Evolutionary conservation across 208 protist species (phyloP).

Genomic region (Trypanosoma melophagium): DNA sequence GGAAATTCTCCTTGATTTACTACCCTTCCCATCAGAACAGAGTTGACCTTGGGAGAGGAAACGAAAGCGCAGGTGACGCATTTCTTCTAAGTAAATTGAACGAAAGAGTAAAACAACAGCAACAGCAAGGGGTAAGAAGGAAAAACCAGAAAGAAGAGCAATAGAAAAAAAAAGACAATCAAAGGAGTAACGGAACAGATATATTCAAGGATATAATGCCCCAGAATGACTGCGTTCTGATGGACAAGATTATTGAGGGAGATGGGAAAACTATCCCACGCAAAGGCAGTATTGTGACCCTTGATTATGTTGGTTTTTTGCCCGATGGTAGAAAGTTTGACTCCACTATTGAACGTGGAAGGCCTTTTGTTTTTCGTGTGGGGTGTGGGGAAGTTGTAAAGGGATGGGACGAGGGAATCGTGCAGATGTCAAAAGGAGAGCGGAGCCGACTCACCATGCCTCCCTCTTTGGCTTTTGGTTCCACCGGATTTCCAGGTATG

Average conservation of each 20-base stretch:
- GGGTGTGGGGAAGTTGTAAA: conserved; percentile 92
- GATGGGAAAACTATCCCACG: conserved; percentile 91
- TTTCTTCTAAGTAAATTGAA: too few species aligned
- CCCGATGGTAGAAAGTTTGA: conserved; percentile 88
- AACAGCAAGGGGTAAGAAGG: not conserved
- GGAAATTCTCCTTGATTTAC: too few species aligned
- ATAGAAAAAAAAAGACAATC: conserved; percentile 25
- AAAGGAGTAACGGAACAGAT: too few species aligned
- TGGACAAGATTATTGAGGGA: conserved; percentile 93
- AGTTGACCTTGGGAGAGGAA: too few species aligned
- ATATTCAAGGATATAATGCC: too few species aligned
- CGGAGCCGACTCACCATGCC: conserved; percentile 91
- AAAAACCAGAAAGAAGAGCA: conserved; percentile 9
- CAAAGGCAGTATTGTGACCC: conserved; percentile 81
- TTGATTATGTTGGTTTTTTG: conserved; percentile 86
- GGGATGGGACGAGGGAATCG: conserved; percentile 94
- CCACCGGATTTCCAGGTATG: conserved; percentile 83
- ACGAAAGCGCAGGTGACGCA: too few species aligned
- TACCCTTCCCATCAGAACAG: too few species aligned
- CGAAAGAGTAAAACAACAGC: not conserved
- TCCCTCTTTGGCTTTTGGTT: conserved; percentile 87
- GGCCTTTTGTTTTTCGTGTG: conserved; percentile 92
- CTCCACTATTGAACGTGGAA: conserved; percentile 82
- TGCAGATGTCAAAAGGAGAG: conserved; percentile 93
- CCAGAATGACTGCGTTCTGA: conserved; percentile 63